Base-by-base conservation (phyloP, 768 basidiomycete genomes). In the Xanthoconium purpureum region DNA sequence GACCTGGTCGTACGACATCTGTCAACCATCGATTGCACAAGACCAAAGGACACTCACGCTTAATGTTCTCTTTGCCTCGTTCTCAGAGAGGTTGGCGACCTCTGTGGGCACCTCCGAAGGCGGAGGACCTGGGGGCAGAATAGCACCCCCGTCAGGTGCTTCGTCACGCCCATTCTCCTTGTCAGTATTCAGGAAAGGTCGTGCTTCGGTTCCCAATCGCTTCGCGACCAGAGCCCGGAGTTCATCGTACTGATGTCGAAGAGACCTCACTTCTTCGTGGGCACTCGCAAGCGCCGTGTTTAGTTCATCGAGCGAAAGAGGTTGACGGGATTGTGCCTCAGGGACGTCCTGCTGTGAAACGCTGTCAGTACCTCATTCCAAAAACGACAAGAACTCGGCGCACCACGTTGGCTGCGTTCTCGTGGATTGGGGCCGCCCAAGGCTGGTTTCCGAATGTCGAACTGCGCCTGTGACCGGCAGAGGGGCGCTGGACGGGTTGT, bases 211-310 rank as follows among this genome's bases (percentile, higher is more conserved):
- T 54, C 52, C 52, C 36, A 53, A 50, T 15, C 60, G 55, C 56
- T 62, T 57, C 12, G 58, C 37, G 6, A 73, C 59, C 28, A 63
- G 32, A 2, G 43, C 39, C 7, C 53, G 59, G 5, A 71, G 67
- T n/a, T 56, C 52, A 10, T 69, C 69, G 45, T 71, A 71, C 53
- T 57, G 56, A 29, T 47, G 59, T 14, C 65, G 69, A 24, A 71
- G 69, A 9, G 61, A 40, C 30, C 37, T 43, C 13, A 73, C 66
- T 50, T 71, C 71, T 17, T 62, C 60, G 2, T 60, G 62, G 1
- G 67, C 67, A 44, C 39, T 52, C 13, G 54, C 56, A 30, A 71
- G 62, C 2, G 65, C 70, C 14, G 50, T 35, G 13, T 69, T 67
- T 54, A 71, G 11, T 6, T 71, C 56, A 12, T 67, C 61, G 11